Evolutionary conservation across 495 filamentous ascomycete species (phyloP), one percentile per base, ranked within the genome.

Genomic region (Aspergillus indologenus): DNA sequence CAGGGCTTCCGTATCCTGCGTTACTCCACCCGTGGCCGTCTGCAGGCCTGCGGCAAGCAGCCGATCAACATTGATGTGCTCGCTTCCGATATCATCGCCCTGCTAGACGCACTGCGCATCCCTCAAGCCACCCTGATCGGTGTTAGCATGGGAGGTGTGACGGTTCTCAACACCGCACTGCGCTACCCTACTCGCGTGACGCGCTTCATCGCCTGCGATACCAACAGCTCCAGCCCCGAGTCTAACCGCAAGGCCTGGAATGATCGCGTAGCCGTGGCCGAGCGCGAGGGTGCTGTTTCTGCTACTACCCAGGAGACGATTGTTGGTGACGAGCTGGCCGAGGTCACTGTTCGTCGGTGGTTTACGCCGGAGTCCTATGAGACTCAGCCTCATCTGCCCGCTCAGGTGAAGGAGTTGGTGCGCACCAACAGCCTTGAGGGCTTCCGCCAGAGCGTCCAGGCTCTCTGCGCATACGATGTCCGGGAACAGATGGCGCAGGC

Each of bases 101-200:
- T 90, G 0, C 78, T 89, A 1, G 70, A 81, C 29, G 82, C 81
- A 5, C 74, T 90, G 49, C 79, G 85, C 23, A 84, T 89, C 42
- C 75, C 78, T 18, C 78, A 80, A 60, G 82, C 85, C 6, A 79
- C 83, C 51, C 75, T 91, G 5, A 78, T 92, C 53, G 90, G 90
- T 34, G 90, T 94, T 19, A 85, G 81, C 31, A 85, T 92, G 70
- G 90, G 90, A 60, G 90, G 90, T 45, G 86, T 86, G 14, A 92
- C 89, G 4, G 78, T 84, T 0, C 78, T 94, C 46, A 86, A 87
- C 61, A 83, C 85, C 52, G 84, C 87, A 1, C 79, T 92, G 21
- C 81, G 79, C 22, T 81, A 90, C 63, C 88, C 88, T 0, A 59
- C 72, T 0, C 74, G 80, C 40, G 65, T 92, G 5, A 74, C 57